Percentiles rank a stretch among this genome's conserved stretches.
phyloP scores from a whole-genome alignment of 352 stramenopile genomes.

The Phytophthora colocasiae region DNA sequence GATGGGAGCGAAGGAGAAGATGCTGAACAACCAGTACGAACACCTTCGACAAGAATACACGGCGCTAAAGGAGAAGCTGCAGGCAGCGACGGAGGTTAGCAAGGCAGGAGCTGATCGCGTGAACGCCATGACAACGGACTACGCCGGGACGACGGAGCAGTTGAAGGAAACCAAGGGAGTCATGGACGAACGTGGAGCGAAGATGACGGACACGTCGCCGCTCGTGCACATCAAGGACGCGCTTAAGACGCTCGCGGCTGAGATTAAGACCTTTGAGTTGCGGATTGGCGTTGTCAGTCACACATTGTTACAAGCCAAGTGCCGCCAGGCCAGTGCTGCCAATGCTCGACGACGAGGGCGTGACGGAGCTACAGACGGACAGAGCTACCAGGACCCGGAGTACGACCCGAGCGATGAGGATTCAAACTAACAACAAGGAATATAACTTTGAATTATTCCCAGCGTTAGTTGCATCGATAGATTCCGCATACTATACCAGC shows the following conservation, averaged over 20 bases:
- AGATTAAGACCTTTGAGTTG: slow-evolving; percentile 88
- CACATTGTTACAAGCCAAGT: slow-evolving; percentile 79
- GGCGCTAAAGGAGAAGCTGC: slow-evolving; percentile 70
- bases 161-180: slow-evolving; percentile 76
- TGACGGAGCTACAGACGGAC: slow-evolving; percentile 36
- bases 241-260: slow-evolving; percentile 72
- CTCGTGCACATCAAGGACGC: slow-evolving; percentile 88
- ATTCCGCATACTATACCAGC: slow-evolving; percentile 6
- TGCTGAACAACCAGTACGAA: slow-evolving; percentile 87
- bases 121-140: slow-evolving; percentile 80
- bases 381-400: slow-evolving; percentile 73
- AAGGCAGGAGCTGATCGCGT: slow-evolving; percentile 76
- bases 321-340: slow-evolving; percentile 56
- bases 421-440: slow-evolving; percentile 53
- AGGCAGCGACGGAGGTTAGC: slow-evolving; percentile 63
- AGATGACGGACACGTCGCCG: slow-evolving; percentile 88
- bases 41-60: slow-evolving; percentile 69
- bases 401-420: slow-evolving; percentile 86
- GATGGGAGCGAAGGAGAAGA: slow-evolving; percentile 80
- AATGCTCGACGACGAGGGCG: slow-evolving; percentile 43
- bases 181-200: slow-evolving; percentile 83
- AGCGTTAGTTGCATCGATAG: slow-evolving; percentile 13
- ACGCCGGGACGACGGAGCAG: slow-evolving; percentile 76
- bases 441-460: slow-evolving; percentile 19
- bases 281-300: slow-evolving; percentile 83